phyloP scores from a whole-genome alignment of 768 basidiomycete genomes.

The Kwoniella mangroviensis region DNA sequence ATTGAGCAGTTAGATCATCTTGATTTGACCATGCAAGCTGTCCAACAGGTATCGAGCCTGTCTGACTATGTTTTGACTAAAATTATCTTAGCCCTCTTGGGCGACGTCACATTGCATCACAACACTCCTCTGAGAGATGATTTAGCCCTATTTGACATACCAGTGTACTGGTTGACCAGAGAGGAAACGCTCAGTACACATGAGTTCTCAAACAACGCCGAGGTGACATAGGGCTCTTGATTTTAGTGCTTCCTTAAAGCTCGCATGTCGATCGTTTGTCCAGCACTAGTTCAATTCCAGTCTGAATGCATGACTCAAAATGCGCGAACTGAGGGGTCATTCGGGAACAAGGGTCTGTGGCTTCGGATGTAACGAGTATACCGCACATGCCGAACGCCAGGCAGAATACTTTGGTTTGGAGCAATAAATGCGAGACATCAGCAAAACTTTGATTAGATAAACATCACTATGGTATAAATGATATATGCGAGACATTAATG shows the following conservation, averaged over 20 bases:
- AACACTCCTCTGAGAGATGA: neutral
- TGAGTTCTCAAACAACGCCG: neutral
- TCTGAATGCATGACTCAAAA: neutral
- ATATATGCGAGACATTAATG: constrained; percentile 2
- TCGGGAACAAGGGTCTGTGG: too few species aligned
- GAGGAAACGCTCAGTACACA: too few species aligned
- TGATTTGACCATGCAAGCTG: neutral
- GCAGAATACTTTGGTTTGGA: neutral
- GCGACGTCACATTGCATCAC: neutral
- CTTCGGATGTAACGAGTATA: too few species aligned
- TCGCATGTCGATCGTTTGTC: neutral
- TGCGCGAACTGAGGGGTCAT: too few species aligned
- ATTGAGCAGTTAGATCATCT: too few species aligned
- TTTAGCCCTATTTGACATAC: too few species aligned
- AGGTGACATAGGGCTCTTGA: neutral
- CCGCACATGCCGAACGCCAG: too few species aligned
- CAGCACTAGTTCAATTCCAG: neutral
- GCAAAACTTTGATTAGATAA: neutral
- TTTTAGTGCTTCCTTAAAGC: neutral
- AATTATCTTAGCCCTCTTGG: neutral
- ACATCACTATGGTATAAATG: neutral
- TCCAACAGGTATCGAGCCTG: neutral
- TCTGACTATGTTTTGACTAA: neutral
- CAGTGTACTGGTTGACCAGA: too few species aligned
- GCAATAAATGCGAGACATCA: constrained; percentile 9